Evolutionary conservation across 2,329 filamentous ascomycete genomes (phyloP), one percentile per base, ranked within the genome.

Genomic region (Aspergillus texensis): DNA sequence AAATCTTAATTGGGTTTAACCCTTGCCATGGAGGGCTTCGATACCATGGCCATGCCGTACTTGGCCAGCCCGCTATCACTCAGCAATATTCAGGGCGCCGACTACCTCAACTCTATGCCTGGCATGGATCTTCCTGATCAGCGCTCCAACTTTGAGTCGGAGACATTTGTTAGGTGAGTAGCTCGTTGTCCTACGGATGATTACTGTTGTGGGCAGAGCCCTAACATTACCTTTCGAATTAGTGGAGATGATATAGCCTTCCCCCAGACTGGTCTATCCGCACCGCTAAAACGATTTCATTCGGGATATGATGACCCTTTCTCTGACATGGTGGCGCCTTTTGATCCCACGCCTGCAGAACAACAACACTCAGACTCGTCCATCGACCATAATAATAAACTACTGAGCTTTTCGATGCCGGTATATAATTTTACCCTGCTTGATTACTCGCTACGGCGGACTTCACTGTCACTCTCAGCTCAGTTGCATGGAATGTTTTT

Each of bases 351-450:
- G 24, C 75, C 77, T 16, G 77, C 78, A 58, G 82, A 86, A 57
- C 80, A 81, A 66, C 78, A 81, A 46, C 48, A 34, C 19, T 82
- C 85, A 65, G 83, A 84, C 65, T 82, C 86, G 32, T 87, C 84
- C 43, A 87, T 89, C 72, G 86, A 89, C 63, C 85, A 86, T 70
- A 87, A 89, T 74, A 86, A 89, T 75, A 86, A 93, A 76, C 84
- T 93, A 28, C 84, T 94, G n/a, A 87, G 89, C 71, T 93, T 94
- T 78, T 89, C 88, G 0, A 81, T 87, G 12, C 86, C 89, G 1
- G 81, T 85, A 36, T 82, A 88, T 70, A 88, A 85, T 60, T 89
- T 86, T 68, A 83, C 82, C 2, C 77, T 89, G 9, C 82, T 89
- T 60, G 87, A 88, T 71, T 88, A 86, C 71, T 84, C 85, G 11